These are phyloP conservation scores for Phytopythium helicoides DNA, from an alignment of 352 stramenopile species.

Conservation along the genomic window DNA sequence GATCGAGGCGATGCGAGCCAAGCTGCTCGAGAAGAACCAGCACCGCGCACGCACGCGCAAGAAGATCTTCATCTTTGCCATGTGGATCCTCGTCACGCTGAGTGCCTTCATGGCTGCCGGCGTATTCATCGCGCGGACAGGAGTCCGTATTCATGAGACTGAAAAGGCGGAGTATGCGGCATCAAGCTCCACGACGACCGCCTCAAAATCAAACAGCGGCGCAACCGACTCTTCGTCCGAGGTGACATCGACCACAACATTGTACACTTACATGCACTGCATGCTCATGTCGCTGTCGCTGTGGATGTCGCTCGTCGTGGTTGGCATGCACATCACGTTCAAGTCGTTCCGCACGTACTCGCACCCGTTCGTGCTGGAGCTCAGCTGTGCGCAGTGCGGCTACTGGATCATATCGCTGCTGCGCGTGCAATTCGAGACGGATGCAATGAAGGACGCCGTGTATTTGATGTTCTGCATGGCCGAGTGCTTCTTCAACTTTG, in stretches of 20 bases:
- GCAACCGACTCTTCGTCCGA: slow-evolving; percentile 1
- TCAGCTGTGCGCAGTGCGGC: slow-evolving; percentile 63
- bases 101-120: slow-evolving; percentile 56
- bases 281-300: slow-evolving; percentile 73
- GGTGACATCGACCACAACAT: slow-evolving; percentile 1
- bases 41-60: slow-evolving; percentile 49
- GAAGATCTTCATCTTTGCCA: slow-evolving; percentile 57
- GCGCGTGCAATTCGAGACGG: slow-evolving; percentile 52
- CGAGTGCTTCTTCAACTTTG: slow-evolving; percentile 79
- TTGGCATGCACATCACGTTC: slow-evolving; percentile 75
- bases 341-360: slow-evolving; percentile 74
- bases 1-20: slow-evolving; percentile 54
- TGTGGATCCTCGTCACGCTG: slow-evolving; percentile 56
- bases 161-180: neutral
- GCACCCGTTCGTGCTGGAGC: slow-evolving; percentile 60
- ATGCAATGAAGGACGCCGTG: slow-evolving; percentile 34
- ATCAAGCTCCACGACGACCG: slow-evolving; percentile 8
- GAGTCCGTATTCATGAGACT: slow-evolving; percentile 34
- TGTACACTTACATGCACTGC: slow-evolving; percentile 70
- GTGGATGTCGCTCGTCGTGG: slow-evolving; percentile 75
- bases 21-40: slow-evolving; percentile 51
- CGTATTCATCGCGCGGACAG: slow-evolving; percentile 52
- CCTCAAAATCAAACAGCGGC: neutral
- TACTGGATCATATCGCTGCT: slow-evolving; percentile 73
- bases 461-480: slow-evolving; percentile 67